These are phyloP conservation scores for Raddia guianensis DNA, from an alignment of 176 grass and related monocot species.

Conservation along the genomic window DNA sequence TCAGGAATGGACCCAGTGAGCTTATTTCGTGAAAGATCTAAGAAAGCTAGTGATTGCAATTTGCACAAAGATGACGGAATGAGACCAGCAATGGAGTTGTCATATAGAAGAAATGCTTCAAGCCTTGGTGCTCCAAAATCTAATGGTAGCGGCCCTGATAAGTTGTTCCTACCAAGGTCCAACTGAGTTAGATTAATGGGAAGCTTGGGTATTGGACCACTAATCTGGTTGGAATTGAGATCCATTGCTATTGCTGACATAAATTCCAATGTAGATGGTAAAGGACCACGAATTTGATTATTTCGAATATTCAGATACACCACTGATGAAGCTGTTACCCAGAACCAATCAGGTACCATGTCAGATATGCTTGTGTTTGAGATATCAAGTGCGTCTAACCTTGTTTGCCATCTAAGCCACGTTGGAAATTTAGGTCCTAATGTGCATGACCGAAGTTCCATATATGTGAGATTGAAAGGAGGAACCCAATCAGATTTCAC, in stretches of 20 bases:
- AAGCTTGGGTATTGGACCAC: constrained; percentile 40
- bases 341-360: constrained; percentile 38
- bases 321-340: not conserved
- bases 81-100: constrained; percentile 37
- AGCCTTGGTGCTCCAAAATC: not conserved
- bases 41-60: not conserved
- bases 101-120: not conserved
- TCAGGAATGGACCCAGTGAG: not conserved
- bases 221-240: constrained; percentile 36
- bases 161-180: constrained; percentile 45
- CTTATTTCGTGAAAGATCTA: constrained; percentile 34
- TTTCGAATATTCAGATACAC: not conserved
- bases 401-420: constrained; percentile 32
- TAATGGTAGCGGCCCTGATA: constrained; percentile 31
- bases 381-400: not conserved
- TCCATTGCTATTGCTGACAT: not conserved
- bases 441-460: not conserved
- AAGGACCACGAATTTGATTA: constrained; percentile 17
- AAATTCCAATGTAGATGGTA: constrained; percentile 33
- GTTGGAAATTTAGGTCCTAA: constrained; percentile 21
- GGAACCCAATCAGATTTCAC: constrained; percentile 33
- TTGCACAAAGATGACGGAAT: constrained; percentile 45
- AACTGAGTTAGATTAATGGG: not conserved
- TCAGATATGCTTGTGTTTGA: constrained; percentile 43
- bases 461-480: not conserved